Base-by-base conservation (phyloP, 108 stramenopile genomes). In the Skeletonema menzelii region DNA sequence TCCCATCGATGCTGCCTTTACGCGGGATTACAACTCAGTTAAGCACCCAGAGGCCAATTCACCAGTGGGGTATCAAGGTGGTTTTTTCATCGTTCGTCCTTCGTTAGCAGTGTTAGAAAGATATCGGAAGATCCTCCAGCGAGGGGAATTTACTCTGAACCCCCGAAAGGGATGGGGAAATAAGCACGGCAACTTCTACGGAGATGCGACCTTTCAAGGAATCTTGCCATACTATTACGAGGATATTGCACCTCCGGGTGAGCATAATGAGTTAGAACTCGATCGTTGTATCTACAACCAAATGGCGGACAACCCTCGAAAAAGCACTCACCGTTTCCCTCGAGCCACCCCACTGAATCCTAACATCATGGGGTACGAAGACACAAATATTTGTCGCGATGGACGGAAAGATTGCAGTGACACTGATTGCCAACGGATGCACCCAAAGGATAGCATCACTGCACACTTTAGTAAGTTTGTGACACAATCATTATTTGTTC, bases 51-150 rank as follows among this genome's bases (percentile, higher is more conserved):
- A 42, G 1, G 81, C 79, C 19, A 80, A 87, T 4, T 88, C 90
- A 2, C 73, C 77, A 22, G 63, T 87, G 15, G 89, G 89, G 11
- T 88, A 87, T 10, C 97, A 98, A 76, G 97, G 97, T 4, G 97
- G 97, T 4, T 97, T 98, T 69, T 55, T 97, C 13, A 77, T 94
- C 0, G 70, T 96, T 0, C 59, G 80, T 26, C 97, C 97, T 11
- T 84, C 76, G 49, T 27, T 86, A 42, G 61, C 49, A 14, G 83
- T 79, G n/a, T 95, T 92, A 58, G 79, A 96, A 40, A 70, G 82
- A 65, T 85, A 89, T 27, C 68, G 80, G 14, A 71, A 89, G 11
- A 85, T 98, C 34, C 66, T 89, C 27, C 69, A 77, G 32, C 91
- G 90, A 8, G 93, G 90, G 1, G 69, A 93, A 56, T 95, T 82